Evolutionary conservation across 2,329 filamentous ascomycete genomes (phyloP).

Genomic region (Penicillium italicum): DNA sequence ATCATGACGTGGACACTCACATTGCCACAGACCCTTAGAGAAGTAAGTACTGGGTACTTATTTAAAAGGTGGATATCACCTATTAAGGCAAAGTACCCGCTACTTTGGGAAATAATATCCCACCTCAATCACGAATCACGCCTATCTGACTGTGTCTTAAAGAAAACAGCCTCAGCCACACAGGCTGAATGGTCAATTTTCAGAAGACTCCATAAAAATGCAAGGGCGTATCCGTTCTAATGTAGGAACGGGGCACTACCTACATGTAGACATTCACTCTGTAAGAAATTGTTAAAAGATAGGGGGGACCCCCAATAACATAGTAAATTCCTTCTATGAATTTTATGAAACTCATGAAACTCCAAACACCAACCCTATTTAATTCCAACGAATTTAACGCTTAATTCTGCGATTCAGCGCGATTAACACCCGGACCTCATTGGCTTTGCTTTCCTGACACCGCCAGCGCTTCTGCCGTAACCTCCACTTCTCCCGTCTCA

Average conservation of each 20-base stretch:
- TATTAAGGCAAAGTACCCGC: neutral
- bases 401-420: conserved; percentile 1
- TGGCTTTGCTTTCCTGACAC: conserved; percentile 12
- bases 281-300: neutral
- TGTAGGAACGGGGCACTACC: neutral
- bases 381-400: neutral
- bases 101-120: conserved; percentile 1
- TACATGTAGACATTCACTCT: no score
- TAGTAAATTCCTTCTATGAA: neutral
- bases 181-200: neutral
- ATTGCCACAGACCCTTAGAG: neutral
- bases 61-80: fast-evolving
- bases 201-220: neutral
- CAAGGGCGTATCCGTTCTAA: neutral
- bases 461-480: conserved; percentile 19
- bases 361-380: neutral
- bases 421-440: conserved; percentile 8
- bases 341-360: neutral
- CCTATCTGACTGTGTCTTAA: neutral
- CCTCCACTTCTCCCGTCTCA: conserved; percentile 25
- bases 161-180: conserved; percentile 8
- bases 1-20: conserved; percentile 18
- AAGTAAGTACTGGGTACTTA: neutral
- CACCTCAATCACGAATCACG: neutral
- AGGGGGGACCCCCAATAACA: neutral